Base-by-base conservation (phyloP, 2,329 filamentous ascomycete genomes). In the Coniochaeta sp. region DNA sequence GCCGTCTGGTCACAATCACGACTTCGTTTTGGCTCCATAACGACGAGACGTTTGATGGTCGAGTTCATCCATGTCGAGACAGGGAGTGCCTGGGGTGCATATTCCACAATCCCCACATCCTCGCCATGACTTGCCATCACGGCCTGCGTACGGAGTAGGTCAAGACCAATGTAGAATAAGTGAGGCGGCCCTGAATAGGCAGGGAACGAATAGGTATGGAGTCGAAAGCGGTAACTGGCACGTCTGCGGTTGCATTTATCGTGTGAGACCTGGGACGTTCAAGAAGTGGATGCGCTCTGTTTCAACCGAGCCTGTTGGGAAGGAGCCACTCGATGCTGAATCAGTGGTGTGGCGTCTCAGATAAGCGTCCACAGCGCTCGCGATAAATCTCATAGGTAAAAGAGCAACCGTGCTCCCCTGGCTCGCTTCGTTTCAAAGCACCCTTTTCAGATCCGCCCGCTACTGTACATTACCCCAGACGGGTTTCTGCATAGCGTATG, bases 341-440 rank as follows among this genome's bases (percentile, higher is more conserved):
- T 55, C 60, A 57, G 26, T 59, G 58, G 52, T 28, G 58, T 44
- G 36, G 56, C 50, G 62, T 63, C 62, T 60, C 62, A 59, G 60
- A 61, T 63, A 60, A 59, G 61, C 28, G 54, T 22, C 34, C 19
- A 4, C n/a, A 14, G 22, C 26, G 24, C 30, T 12, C 24, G 10
- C 47, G 47, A 30, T 30, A 28, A 52, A 24, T n/a, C n/a, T n/a
- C n/a, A n/a, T n/a, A n/a, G n/a, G n/a, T n/a, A n/a, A n/a, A n/a
- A n/a, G n/a, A 28, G 47, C 47, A 52, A 52, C 47, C 47, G 22
- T 52, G 47, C 47, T 52, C 47, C 44, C 47, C 47, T 52, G 22
- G 47, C 47, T 52, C 26, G 47, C 47, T 52, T n/a, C 47, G 47
- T 52, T 52, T 52, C 47, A 52, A 47, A 12, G n/a, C n/a, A n/a